These are phyloP conservation scores for Naganishia albida DNA, from an alignment of 1,284 basidiomycete species.

Conservation along the genomic window DNA sequence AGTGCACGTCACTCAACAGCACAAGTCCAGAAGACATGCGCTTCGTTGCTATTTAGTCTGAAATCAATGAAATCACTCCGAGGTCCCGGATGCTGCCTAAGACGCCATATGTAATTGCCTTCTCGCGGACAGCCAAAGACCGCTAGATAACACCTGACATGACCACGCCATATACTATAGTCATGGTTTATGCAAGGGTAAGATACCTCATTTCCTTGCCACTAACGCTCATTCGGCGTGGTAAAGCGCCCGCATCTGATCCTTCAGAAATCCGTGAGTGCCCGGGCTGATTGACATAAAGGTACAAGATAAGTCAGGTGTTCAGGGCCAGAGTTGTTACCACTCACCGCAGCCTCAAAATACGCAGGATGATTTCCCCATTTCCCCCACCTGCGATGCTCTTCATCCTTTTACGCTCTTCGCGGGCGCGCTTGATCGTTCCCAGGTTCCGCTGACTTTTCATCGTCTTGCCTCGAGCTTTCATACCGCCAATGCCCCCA, in stretches of 20 bases:
- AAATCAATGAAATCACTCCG: no score
- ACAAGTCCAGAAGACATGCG: no score
- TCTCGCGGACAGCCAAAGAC: no score
- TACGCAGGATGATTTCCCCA: conserved; percentile 87
- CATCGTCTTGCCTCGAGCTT: conserved; percentile 87
- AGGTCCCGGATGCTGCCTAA: no score
- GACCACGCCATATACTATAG: no score
- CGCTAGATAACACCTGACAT: no score
- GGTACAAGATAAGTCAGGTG: no score
- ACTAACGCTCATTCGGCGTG: conserved; percentile 12
- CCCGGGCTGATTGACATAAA: conserved; percentile 9
- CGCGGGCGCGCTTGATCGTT: conserved; percentile 91
- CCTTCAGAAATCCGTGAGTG: conserved; percentile 30
- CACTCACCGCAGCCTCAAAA: conserved; percentile 84
- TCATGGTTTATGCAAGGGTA: no score
- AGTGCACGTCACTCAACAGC: no score
- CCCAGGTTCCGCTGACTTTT: conserved; percentile 82
- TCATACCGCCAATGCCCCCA: conserved; percentile 65
- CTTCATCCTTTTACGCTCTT: conserved; percentile 74
- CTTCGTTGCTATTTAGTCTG: no score
- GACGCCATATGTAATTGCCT: no score
- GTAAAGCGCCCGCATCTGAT: conserved; percentile 31
- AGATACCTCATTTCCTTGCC: neutral
- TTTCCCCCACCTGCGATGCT: conserved; percentile 54
- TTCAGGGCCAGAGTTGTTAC: neutral